Base-by-base conservation (phyloP, 441 rosid species). In the Pelargonium fulgidum region DNA sequence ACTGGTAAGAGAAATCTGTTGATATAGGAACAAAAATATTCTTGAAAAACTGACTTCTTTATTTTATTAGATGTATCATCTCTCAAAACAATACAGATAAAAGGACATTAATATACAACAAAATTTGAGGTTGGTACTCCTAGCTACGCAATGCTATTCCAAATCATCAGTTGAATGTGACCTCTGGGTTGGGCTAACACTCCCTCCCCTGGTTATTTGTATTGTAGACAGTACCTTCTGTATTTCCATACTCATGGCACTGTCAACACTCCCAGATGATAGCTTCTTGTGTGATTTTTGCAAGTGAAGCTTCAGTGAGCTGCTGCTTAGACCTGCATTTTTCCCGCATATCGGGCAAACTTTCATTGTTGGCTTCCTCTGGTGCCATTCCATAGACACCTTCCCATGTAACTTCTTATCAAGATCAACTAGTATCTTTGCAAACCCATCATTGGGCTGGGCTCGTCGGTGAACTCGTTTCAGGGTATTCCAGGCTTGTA, bases 201-300 rank as follows among this genome's bases (percentile, higher is more conserved):
- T 50, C 19, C 56, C 56, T 11, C 56, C 56, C n/a, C 90, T 77
- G 74, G 86, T 84, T 66, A 94, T 80, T 72, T 85, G 81, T 17
- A 94, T 89, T 26, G 97, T 96, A n/a, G 86, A 90, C 74, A 94
- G 72, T 68, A 93, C 97, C 78, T 92, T 94, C 66, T 92, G 93
- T 75, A 92, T 94, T 74, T 92, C 99, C 96, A 90, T 86, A 19
- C 81, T 90, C 97, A 94, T 94, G 62, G 99, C 99, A 74, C 97
- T 92, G 80, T 92, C 97, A n/a, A 94, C 99, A 44, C 99, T 92
- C 69, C 97, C 97, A 6, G 98, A 90, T 44, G 98, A 91, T 42
- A 90, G 73, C 79, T 83, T 86, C 82, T 82, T 90, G 79, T 94
- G 99, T 47, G 88, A 75, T 72, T 94, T 94, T 77, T 94, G 99